Percentiles rank a stretch among this genome's conserved stretches.
Evolutionary conservation across 176 grass and related monocot species (phyloP).

Genomic region (Cocos nucifera): DNA sequence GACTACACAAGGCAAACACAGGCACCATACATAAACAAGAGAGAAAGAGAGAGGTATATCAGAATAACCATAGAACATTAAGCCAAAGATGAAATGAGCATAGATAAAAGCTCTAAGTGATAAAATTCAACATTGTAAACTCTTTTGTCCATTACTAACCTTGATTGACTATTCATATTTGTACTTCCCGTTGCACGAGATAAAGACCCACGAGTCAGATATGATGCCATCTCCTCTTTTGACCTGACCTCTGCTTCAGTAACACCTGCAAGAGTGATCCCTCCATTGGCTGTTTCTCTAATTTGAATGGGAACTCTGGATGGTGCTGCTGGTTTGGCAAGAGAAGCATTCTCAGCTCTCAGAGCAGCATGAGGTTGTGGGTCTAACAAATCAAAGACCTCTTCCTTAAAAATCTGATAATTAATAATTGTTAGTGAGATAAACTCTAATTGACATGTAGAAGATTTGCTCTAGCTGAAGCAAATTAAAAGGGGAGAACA

Average conservation of each 20-base stretch:
- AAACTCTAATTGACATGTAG: too few relatives aligned
- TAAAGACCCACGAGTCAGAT: slow-evolving; percentile 56
- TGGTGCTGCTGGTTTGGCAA: slow-evolving; percentile 29
- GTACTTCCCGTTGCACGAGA: slow-evolving; percentile 81
- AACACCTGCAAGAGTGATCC: slow-evolving; percentile 83
- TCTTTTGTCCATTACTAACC: slow-evolving; percentile 14
- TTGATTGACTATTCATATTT: slow-evolving; percentile 54
- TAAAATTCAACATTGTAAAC: not conserved
- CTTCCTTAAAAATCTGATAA: slow-evolving; percentile 92
- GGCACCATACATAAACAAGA: not conserved
- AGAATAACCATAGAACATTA: too few relatives aligned
- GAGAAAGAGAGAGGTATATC: too few relatives aligned
- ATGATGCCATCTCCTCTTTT: slow-evolving; percentile 90
- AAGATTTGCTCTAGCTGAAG: too few relatives aligned
- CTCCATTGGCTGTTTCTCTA: slow-evolving; percentile 71
- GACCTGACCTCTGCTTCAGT: slow-evolving; percentile 80
- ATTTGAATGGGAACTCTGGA: slow-evolving; percentile 91
- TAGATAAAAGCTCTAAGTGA: too few relatives aligned
- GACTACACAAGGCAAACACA: slow-evolving; percentile 28
- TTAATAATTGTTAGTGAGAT: too few relatives aligned
- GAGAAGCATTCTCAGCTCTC: slow-evolving; percentile 34
- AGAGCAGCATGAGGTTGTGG: slow-evolving; percentile 29
- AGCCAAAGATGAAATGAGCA: too few relatives aligned
- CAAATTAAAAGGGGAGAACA: too few relatives aligned
- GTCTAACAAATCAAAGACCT: slow-evolving; percentile 90